A percentile compares a stretch with the other conserved stretches of the same genome.
These are phyloP conservation scores for Austroboletus eburneus DNA, from an alignment of 768 basidiomycete species.

Conservation along the genomic window DNA sequence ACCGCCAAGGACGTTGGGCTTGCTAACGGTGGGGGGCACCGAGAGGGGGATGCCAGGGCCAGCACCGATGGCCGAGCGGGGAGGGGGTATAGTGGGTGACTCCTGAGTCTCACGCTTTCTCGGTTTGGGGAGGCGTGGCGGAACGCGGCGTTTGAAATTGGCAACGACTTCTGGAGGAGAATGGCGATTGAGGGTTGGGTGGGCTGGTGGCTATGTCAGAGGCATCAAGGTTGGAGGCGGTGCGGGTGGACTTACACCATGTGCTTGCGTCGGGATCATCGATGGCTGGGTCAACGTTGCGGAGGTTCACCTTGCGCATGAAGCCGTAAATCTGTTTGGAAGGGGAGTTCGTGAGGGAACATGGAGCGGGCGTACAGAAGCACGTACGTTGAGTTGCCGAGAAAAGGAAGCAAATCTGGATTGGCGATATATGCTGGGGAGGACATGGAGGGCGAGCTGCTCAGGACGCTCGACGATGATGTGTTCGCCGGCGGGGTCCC, in stretches of 20 bases:
- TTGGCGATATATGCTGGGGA: conserved; percentile 93
- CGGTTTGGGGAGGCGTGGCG: conserved; percentile 86
- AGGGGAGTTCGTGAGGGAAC: conserved; percentile 17
- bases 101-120: conserved; percentile 74
- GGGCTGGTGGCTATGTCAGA: conserved; percentile 49
- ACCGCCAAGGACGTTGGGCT: conserved; percentile 43
- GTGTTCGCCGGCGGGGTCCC: conserved; percentile 90
- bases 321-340: conserved; percentile 87
- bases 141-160: conserved; percentile 93
- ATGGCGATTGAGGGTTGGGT: conserved; percentile 87
- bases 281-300: conserved; percentile 92
- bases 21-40: conserved; percentile 45
- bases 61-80: conserved; percentile 71
- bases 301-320: conserved; percentile 96
- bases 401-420: conserved; percentile 97
- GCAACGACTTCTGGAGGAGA: conserved; percentile 88
- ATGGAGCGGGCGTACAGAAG: conserved; percentile 25
- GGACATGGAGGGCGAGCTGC: conserved; percentile 89
- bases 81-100: conserved; percentile 65
- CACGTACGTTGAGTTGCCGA: conserved; percentile 89
- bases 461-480: conserved; percentile 95
- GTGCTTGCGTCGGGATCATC: conserved; percentile 95
- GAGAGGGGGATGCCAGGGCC: conserved; percentile 66
- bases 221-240: conserved; percentile 14
- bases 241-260: conserved; percentile 72